phyloP scores from a whole-genome alignment of 805 yeast genomes.

The Nakazawaea ishiwadae region DNA sequence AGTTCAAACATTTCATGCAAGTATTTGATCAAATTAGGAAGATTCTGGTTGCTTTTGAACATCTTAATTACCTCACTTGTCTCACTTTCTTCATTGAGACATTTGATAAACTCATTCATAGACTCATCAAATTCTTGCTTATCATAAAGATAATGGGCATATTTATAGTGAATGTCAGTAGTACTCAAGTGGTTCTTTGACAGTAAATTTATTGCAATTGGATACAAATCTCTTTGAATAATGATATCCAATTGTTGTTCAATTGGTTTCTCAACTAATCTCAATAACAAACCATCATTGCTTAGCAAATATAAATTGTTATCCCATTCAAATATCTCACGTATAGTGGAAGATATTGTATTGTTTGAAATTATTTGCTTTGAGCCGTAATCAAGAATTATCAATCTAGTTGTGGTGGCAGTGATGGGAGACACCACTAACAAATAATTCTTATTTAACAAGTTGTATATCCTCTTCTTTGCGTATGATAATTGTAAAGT shows the following conservation, averaged over 20 bases:
- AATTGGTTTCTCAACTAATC: slow-evolving; percentile 60
- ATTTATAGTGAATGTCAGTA: slow-evolving; percentile 43
- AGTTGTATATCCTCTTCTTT: slow-evolving; percentile 47
- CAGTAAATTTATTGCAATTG: slow-evolving; percentile 71
- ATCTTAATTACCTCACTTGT: slow-evolving; percentile 76
- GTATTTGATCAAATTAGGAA: slow-evolving; percentile 57
- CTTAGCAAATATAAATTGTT: slow-evolving; percentile 57
- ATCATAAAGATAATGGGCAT: slow-evolving; percentile 69
- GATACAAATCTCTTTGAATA: slow-evolving; percentile 63
- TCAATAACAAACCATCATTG: slow-evolving; percentile 71
- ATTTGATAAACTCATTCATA: slow-evolving; percentile 62
- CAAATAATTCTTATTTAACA: slow-evolving; percentile 41
- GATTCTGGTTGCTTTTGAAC: slow-evolving; percentile 73
- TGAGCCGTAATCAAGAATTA: slow-evolving; percentile 65
- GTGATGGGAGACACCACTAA: slow-evolving; percentile 52
- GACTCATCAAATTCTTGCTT: slow-evolving; percentile 67
- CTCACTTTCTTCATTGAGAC: slow-evolving; percentile 37
- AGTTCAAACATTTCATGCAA: slow-evolving; percentile 54
- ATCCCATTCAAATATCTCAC: slow-evolving; percentile 54
- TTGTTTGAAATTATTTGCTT: slow-evolving; percentile 67
- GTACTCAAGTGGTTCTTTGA: slow-evolving; percentile 23
- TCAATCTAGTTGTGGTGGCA: slow-evolving; percentile 45
- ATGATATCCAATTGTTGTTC: slow-evolving; percentile 67
- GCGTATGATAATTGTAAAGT: slow-evolving; percentile 53
- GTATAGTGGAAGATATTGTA: slow-evolving; percentile 61